Base-by-base conservation (phyloP, 352 stramenopile genomes). In the Phytophthora fragariaefolia region DNA sequence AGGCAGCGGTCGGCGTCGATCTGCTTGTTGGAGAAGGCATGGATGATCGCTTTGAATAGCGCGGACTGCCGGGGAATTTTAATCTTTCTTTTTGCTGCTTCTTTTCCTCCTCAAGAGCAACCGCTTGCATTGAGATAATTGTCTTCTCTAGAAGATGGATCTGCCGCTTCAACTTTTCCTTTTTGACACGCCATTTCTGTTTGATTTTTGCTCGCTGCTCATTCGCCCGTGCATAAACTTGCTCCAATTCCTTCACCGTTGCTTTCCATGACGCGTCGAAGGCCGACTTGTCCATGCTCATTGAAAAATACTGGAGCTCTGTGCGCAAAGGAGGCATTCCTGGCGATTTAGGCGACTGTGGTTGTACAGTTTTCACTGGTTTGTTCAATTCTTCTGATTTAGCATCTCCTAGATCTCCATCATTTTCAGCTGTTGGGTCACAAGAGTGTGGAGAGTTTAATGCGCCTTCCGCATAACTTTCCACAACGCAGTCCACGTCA, bases 121-220 rank as follows among this genome's bases (percentile, higher is more conserved):
- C 78, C 3, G 58, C 63, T 63, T 90, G 72, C 75, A 93, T 89
- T 1, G 84, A 88, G 26, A 75, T 69, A 40, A 93, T 87, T 0
- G 77, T 87, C 50, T 89, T 91, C 61, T 93, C 84, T 8, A 93
- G 54, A 49, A 90, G 38, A 52, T 82, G 66, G 18, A 93, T 93
- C 58, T 93, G 84, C 32, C 83, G 80, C 47, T 76, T 71, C 45
- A 93, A 67, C 30, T 89, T 91, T 15, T 85, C 82, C 12, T 89
- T 88, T 50, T 89, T 87, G 13, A 90, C 50, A 18, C 46, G 24
- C 80, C 82, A 91, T 9, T 73, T 71, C 34, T 87, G 76, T 40
- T 83, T 85, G 20, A 69, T 80, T 22, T 79, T 73, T 0, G 53
- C 32, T 28, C 64, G 69, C 42, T 86, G 76, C 38, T 65, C 73